Evolutionary conservation across 2,329 filamentous ascomycete species (phyloP).

Genomic region (Tolypocladium amazonense): DNA sequence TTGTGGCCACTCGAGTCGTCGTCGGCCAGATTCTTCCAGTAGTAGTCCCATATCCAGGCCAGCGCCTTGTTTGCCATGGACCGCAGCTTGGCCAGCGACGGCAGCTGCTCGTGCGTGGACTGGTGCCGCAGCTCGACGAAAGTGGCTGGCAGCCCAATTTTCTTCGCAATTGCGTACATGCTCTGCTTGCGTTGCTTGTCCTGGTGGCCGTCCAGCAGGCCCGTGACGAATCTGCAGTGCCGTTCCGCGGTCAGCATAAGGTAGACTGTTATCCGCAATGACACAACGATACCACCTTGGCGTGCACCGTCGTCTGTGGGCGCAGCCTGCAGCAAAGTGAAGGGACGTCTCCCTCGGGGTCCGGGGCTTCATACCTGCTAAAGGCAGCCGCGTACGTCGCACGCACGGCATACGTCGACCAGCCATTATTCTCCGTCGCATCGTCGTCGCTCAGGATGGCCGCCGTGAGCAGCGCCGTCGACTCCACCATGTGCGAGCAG

Average conservation of each 20-base stretch:
- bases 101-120: conserved; percentile 80
- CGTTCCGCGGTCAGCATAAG: not conserved
- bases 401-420: conserved; percentile 49
- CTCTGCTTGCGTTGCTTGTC: conserved; percentile 55
- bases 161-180: conserved; percentile 63
- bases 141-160: conserved; percentile 58
- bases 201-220: conserved; percentile 64
- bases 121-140: conserved; percentile 88
- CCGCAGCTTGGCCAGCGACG: conserved; percentile 62
- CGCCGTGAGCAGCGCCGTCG: conserved; percentile 61
- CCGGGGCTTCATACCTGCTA: conserved; percentile 44
- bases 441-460: conserved; percentile 55
- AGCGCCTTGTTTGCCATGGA: conserved; percentile 60
- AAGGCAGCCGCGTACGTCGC: conserved; percentile 67
- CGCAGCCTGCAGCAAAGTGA: not conserved
- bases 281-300: not conserved
- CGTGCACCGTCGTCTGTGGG: not conserved
- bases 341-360: not conserved
- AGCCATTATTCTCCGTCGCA: conserved; percentile 19
- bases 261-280: not conserved
- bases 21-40: conserved; percentile 53
- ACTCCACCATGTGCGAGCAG: conserved; percentile 71
- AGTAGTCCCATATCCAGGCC: conserved; percentile 80
- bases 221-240: conserved; percentile 61
- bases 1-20: conserved; percentile 3